A percentile compares a stretch with the other conserved stretches of the same genome.
Conservation (phyloP, 2,329 filamentous ascomycete species). For the Myriosclerotinia duriaeana region DNA sequence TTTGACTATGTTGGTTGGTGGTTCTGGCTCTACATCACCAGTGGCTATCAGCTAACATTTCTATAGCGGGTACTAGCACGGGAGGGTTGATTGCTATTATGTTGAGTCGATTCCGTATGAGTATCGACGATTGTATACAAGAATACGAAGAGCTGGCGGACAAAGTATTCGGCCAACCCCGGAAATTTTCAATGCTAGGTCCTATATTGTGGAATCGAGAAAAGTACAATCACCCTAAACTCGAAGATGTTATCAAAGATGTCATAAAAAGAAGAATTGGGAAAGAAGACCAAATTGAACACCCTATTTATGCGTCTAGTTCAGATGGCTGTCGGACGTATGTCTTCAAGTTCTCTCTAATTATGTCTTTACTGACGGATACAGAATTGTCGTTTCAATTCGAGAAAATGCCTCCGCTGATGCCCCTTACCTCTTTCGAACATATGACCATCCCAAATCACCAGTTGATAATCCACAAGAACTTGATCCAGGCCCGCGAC, state of each 20-base stretch:
- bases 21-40: neutral
- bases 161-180: conserved; percentile 15
- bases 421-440: conserved; percentile 9
- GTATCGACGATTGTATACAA: conserved; percentile 21
- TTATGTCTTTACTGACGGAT: neutral
- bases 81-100: conserved; percentile 23
- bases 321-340: conserved; percentile 6
- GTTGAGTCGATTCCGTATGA: conserved; percentile 22
- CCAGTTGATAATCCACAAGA: neutral
- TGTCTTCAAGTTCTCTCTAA: neutral
- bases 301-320: neutral
- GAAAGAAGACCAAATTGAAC: conserved; percentile 1
- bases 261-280: conserved; percentile 5
- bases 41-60: neutral
- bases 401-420: neutral
- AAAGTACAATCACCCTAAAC: conserved; percentile 13
- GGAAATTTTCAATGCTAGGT: neutral
- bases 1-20: conserved; percentile 9
- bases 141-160: conserved; percentile 15
- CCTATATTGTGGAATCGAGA: conserved; percentile 16
- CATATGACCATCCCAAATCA: neutral
- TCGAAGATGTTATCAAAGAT: conserved; percentile 20
- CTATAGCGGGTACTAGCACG: conserved; percentile 3
- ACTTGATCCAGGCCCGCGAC: neutral
- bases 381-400: conserved; percentile 1